Conservation (phyloP, 495 filamentous ascomycete genomes). For the Penicillium lividum region DNA sequence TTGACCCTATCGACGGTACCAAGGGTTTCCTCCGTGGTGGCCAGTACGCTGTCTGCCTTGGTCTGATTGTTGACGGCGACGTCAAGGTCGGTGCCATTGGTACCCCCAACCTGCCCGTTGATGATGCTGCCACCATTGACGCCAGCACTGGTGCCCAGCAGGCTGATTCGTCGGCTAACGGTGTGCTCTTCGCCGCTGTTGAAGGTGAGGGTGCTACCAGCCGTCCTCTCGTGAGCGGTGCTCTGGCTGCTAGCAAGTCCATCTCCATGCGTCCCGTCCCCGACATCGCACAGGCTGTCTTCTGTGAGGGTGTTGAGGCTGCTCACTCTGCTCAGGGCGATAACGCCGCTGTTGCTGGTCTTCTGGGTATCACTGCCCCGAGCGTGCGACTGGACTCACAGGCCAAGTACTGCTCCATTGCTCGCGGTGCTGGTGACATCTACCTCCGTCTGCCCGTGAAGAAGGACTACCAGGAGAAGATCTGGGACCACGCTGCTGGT, state of each 20-base stretch:
- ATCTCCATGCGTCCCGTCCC: slow-evolving; percentile 77
- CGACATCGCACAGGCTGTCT: slow-evolving; percentile 77
- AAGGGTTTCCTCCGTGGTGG: slow-evolving; percentile 96
- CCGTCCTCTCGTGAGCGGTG: slow-evolving; percentile 63
- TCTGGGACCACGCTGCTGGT: slow-evolving; percentile 99
- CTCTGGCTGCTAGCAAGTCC: slow-evolving; percentile 56
- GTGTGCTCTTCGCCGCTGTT: slow-evolving; percentile 83
- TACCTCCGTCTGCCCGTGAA: slow-evolving; percentile 85
- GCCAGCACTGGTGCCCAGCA: slow-evolving; percentile 67
- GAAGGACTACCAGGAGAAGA: slow-evolving; percentile 94
- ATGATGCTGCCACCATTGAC: slow-evolving; percentile 67
- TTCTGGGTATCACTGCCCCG: slow-evolving; percentile 79
- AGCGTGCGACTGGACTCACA: slow-evolving; percentile 95
- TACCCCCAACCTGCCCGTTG: slow-evolving; percentile 90
- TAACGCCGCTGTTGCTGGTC: slow-evolving; percentile 78
- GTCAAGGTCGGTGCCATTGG: slow-evolving; percentile 93
- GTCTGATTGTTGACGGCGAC: slow-evolving; percentile 87
- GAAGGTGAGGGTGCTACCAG: slow-evolving; percentile 73
- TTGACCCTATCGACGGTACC: slow-evolving; percentile 97
- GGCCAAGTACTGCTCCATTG: slow-evolving; percentile 95
- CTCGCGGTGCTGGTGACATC: slow-evolving; percentile 92
- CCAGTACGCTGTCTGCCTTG: slow-evolving; percentile 95
- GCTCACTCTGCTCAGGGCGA: slow-evolving; percentile 87
- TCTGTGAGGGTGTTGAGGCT: slow-evolving; percentile 94
- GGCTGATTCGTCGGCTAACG: slow-evolving; percentile 65